A percentile compares a stretch with the other conserved stretches of the same genome.
Evolutionary conservation across 129 eudicot species (phyloP).

Genomic region (Helianthus tuberosus): DNA sequence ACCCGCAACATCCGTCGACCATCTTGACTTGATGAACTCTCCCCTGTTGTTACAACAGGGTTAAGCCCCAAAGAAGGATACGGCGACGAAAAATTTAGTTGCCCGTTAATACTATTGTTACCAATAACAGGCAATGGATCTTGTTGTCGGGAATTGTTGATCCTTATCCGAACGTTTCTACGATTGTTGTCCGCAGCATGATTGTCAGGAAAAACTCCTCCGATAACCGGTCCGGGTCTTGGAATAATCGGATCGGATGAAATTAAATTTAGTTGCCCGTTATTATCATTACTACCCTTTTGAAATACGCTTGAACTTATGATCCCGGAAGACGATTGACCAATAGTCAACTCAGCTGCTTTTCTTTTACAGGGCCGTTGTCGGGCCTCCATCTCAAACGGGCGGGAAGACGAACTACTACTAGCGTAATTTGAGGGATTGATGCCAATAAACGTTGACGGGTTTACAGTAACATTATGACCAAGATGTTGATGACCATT

Average conservation of each 20-base stretch:
- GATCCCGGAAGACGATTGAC: constrained; percentile 76
- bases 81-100: constrained; percentile 26
- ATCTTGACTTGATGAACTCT: constrained; percentile 30
- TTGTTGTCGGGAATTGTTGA: constrained; percentile 54
- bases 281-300: not conserved
- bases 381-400: constrained; percentile 51
- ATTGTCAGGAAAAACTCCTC: constrained; percentile 42
- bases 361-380: constrained; percentile 74
- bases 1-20: constrained; percentile 36
- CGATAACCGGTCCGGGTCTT: constrained; percentile 55
- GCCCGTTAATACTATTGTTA: constrained; percentile 30
- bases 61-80: constrained; percentile 47
- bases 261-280: constrained; percentile 1
- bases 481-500: constrained; percentile 24
- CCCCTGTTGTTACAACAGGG: constrained; percentile 38
- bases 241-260: constrained; percentile 45
- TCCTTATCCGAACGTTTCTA: constrained; percentile 65
- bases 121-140: constrained; percentile 35
- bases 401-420: constrained; percentile 52
- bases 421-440: constrained; percentile 34
- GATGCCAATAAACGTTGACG: constrained; percentile 40
- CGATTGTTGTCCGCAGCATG: constrained; percentile 52
- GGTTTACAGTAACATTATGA: constrained; percentile 42
- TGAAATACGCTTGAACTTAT: constrained; percentile 50
- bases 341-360: constrained; percentile 55